Conservation (phyloP, 768 basidiomycete species). For the Phylloporus sp. region DNA sequence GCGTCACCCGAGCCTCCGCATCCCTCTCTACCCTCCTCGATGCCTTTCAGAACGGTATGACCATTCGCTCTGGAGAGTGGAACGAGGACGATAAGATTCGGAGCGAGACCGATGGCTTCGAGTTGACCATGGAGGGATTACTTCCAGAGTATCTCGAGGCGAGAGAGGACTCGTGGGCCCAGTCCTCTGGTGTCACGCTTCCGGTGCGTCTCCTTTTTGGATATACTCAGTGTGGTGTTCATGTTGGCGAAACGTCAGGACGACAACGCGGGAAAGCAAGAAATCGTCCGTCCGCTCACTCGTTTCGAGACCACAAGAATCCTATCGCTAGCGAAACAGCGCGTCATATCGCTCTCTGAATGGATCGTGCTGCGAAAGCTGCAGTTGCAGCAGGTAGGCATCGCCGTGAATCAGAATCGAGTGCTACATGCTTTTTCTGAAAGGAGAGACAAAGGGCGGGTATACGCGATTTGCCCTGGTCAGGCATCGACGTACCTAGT, state of each 20-base stretch:
- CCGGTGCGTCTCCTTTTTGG: slow-evolving; percentile 8
- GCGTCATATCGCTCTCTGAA: slow-evolving; percentile 26
- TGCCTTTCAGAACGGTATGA: slow-evolving; percentile 13
- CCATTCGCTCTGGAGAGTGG: neutral
- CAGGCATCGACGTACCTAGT: slow-evolving; percentile 1
- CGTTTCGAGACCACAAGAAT: slow-evolving; percentile 38
- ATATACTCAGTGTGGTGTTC: neutral
- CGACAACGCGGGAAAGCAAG: slow-evolving; percentile 6
- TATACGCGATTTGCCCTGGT: neutral
- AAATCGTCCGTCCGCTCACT: slow-evolving; percentile 38
- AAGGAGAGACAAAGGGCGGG: slow-evolving; percentile 21
- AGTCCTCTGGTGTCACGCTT: slow-evolving; percentile 8
- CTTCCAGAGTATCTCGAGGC: slow-evolving; percentile 34
- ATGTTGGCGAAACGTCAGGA: slow-evolving; percentile 1
- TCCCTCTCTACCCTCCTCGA: slow-evolving; percentile 18
- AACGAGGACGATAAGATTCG: neutral
- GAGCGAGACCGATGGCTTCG: slow-evolving; percentile 27
- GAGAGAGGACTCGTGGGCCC: slow-evolving; percentile 24
- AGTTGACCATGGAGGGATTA: slow-evolving; percentile 28
- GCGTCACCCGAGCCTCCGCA: slow-evolving; percentile 15
- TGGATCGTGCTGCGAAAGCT: slow-evolving; percentile 41
- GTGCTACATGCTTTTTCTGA: no score
- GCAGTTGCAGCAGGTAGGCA: slow-evolving; percentile 36
- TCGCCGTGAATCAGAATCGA: neutral
- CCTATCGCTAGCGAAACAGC: slow-evolving; percentile 20